phyloP scores from a whole-genome alignment of 176 grass and related monocot genomes.

The Aegilops sharonensis region DNA sequence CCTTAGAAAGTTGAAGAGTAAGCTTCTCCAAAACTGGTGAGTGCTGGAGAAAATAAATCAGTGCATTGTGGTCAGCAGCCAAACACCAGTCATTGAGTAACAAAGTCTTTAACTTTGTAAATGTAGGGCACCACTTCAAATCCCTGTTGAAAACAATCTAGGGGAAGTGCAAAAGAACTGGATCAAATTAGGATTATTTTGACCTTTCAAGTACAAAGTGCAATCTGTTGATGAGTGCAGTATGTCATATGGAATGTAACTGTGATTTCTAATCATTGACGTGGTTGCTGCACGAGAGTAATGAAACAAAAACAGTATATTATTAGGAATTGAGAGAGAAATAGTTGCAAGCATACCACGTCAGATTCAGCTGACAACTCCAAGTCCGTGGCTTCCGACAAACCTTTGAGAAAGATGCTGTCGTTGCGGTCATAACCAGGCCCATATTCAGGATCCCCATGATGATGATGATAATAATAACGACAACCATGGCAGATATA shows the following conservation, averaged over 20 bases:
- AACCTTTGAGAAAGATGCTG: neutral
- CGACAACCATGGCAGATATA: neutral
- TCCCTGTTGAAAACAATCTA: conserved; percentile 5
- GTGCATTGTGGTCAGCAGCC: neutral
- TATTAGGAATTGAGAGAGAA: neutral
- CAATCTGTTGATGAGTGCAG: neutral
- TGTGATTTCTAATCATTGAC: neutral
- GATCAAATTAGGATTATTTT: neutral
- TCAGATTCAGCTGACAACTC: neutral
- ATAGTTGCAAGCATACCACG: neutral
- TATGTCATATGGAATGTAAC: neutral
- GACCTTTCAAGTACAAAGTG: neutral
- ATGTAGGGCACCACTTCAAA: neutral
- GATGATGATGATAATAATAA: neutral
- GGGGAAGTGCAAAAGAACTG: neutral
- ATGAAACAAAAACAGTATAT: too few relatives aligned
- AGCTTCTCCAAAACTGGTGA: neutral
- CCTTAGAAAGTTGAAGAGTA: neutral
- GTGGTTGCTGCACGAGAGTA: neutral
- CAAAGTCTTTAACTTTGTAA: conserved; percentile 9
- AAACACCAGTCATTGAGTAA: neutral
- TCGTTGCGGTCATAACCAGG: neutral
- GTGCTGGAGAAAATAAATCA: neutral
- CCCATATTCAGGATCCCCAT: neutral
- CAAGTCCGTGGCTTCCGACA: neutral